Base-by-base conservation (phyloP, 805 yeast species). In the Lachancea dasiensis region DNA sequence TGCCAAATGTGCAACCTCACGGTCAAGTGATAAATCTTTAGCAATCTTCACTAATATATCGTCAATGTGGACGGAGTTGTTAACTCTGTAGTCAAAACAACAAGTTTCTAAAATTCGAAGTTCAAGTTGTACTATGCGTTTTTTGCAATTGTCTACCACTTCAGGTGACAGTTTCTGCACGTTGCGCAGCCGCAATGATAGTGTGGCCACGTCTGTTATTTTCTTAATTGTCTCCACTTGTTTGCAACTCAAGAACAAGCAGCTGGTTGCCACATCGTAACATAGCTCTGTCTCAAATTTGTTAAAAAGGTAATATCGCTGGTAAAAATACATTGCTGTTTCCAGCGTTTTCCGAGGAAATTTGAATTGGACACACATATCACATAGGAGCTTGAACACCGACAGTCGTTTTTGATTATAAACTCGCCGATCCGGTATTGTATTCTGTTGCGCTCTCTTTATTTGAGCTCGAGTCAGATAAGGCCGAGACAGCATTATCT, bases 211-310 rank as follows among this genome's bases (percentile, higher is more conserved):
- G 31, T 82, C 85, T 36, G 75, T 68, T 11, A 81, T 57, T 48
- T 82, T 82, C 56, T 86, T 86, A 28, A 86, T 79, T 28, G 87
- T 84, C 52, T 87, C 96, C 52, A 85, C 94, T 46, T 79, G 77
- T 57, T 87, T 86, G 29, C 80, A 66, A 2, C 95, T 82, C 11
- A 85, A 64, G 40, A 83, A 73, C 6, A 87, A 55, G 38, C 86
- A 72, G 7, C 90, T 72, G 6, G 80, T 60, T 0, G 85, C 84
- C n/a, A 84, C 72, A 30, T 80, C 79, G 46, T 68, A 69, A 30
- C 78, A 75, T 37, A 71, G 67, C 15, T 64, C 65, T 9, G 70
- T 67, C 41, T 72, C 77, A 50, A 80, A 80, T 43, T 63, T 61
- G 52, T 83, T 81, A 58, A 79, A 77, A 11, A 86, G 64, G 50